Percentiles rank a stretch among this genome's conserved stretches.
Conservation (phyloP, 805 yeast genomes). For the Myxozyma kluyveri region DNA sequence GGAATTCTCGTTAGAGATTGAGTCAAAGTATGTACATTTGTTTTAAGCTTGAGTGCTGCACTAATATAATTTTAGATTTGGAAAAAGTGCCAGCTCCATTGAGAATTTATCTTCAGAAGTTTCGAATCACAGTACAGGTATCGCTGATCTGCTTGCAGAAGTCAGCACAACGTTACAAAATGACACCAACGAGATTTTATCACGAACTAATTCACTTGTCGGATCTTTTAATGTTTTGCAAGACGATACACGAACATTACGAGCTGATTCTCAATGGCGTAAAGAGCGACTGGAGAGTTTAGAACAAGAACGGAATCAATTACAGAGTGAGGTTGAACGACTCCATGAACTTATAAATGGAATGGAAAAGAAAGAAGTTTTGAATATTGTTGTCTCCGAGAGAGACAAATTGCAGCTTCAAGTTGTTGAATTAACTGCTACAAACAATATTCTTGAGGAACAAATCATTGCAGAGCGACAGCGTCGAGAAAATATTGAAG, state of each 20-base stretch:
- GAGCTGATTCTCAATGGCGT: background rate
- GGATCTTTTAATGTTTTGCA: background rate
- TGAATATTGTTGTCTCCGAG: background rate
- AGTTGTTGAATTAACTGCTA: background rate
- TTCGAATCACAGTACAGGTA: background rate
- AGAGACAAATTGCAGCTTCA: background rate
- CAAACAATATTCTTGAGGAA: background rate
- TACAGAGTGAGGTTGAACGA: background rate
- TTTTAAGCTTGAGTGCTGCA: too few relatives aligned
- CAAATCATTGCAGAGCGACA: background rate
- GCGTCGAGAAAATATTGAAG: background rate
- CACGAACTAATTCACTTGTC: background rate
- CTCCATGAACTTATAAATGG: background rate
- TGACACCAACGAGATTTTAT: background rate
- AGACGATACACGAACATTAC: background rate
- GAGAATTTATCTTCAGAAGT: constrained; percentile 2
- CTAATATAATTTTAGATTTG: background rate
- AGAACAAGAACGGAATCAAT: background rate
- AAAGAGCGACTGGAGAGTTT: background rate
- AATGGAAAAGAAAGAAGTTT: background rate
- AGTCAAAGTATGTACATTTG: background rate
- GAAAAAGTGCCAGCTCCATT: background rate
- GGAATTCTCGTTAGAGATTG: background rate
- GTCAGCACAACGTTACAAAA: background rate
- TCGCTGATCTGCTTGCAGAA: too few relatives aligned